Evolutionary conservation across 2,329 filamentous ascomycete genomes (phyloP).

Genomic region (Periconia digitata): DNA sequence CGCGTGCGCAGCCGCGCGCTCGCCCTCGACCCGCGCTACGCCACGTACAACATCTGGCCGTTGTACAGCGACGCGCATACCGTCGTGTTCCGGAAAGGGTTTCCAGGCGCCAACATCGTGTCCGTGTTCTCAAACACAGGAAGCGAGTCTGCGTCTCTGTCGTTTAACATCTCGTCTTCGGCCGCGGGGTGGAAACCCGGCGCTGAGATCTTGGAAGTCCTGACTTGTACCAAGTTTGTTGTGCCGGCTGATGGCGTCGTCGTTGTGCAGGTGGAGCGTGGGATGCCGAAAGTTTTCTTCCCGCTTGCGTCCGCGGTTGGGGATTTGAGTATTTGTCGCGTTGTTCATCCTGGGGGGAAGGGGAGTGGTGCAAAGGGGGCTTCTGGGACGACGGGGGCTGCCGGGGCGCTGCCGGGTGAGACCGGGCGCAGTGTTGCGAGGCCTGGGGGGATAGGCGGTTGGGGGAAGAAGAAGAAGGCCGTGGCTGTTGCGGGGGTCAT

Average conservation of each 20-base stretch:
- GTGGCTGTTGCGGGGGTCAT: not conserved
- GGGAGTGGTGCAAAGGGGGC: too few species aligned
- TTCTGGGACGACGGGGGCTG: not conserved
- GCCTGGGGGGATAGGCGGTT: not conserved
- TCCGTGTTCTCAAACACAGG: conserved; percentile 50
- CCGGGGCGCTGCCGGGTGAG: not conserved
- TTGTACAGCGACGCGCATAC: conserved; percentile 49
- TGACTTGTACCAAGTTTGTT: conserved; percentile 35
- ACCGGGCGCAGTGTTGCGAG: not conserved
- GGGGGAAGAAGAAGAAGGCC: not conserved
- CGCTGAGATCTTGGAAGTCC: conserved; percentile 33
- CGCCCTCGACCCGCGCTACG: conserved; percentile 40
- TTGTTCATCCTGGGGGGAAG: not conserved
- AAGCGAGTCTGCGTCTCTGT: conserved; percentile 17
- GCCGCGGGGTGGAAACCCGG: conserved; percentile 24
- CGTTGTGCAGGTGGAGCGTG: conserved; percentile 37
- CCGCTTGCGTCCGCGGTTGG: conserved; percentile 19
- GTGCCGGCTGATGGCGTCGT: conserved; percentile 27
- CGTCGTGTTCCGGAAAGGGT: conserved; percentile 50
- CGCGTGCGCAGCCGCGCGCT: conserved; percentile 48
- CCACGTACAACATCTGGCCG: conserved; percentile 45
- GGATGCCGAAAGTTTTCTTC: conserved; percentile 41
- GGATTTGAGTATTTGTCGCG: conserved; percentile 20
- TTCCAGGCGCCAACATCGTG: conserved; percentile 45
- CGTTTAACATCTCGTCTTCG: conserved; percentile 33